A percentile compares a stretch with the other conserved stretches of the same genome.
Evolutionary conservation across 2,329 filamentous ascomycete genomes (phyloP).

Genomic region (Monilinia polystroma): DNA sequence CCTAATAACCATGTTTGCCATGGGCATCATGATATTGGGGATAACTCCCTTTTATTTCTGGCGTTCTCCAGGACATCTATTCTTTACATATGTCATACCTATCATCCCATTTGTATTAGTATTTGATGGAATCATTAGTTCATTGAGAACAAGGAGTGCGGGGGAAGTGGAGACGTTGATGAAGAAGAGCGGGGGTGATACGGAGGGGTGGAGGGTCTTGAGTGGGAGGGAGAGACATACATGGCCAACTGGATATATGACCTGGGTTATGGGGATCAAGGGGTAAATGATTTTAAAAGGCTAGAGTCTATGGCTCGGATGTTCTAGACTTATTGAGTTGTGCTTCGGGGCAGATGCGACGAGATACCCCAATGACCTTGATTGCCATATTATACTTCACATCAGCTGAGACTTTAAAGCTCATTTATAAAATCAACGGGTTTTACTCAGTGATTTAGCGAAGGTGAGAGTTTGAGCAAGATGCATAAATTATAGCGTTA

Average conservation of each 20-base stretch:
- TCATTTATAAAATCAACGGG: background rate
- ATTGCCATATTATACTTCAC: background rate
- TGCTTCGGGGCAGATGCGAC: background rate
- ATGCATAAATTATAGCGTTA: background rate
- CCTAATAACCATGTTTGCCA: conserved; percentile 52
- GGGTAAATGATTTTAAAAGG: conserved; percentile 19
- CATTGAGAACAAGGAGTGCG: conserved; percentile 64
- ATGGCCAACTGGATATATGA: conserved; percentile 49
- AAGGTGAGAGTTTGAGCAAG: background rate
- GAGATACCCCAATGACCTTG: background rate
- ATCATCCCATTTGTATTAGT: conserved; percentile 65
- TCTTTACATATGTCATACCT: conserved; percentile 67
- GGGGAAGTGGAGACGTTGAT: conserved; percentile 63
- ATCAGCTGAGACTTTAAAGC: background rate
- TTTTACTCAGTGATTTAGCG: background rate
- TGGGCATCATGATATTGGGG: conserved; percentile 53
- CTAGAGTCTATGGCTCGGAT: background rate
- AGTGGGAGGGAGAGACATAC: conserved; percentile 46
- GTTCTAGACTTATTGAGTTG: background rate
- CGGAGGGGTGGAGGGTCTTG: conserved; percentile 45
- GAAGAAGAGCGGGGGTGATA: conserved; percentile 49
- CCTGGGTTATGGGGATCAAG: conserved; percentile 46
- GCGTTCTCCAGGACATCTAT: conserved; percentile 45
- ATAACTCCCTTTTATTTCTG: conserved; percentile 52
- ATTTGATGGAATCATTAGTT: conserved; percentile 68